Base-by-base conservation (phyloP, 495 filamentous ascomycete genomes). In the Penicillium turbatum region DNA sequence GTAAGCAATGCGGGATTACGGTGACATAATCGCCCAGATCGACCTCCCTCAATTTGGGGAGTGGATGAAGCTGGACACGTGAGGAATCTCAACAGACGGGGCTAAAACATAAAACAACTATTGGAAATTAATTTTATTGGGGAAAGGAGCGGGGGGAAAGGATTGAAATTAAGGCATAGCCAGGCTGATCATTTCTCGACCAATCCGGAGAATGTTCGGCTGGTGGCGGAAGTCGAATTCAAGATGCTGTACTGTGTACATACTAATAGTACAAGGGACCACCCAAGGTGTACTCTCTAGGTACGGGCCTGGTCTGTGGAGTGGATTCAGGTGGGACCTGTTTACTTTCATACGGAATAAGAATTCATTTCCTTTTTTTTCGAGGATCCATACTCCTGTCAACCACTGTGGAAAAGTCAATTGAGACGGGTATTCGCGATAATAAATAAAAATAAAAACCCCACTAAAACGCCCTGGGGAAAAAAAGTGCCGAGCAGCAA, bases 381-480 rank as follows among this genome's bases (percentile, higher is more conserved):
- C 13, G 19, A 34, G 30, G 27, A 17, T 21, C 15, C 43, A 26
- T 30, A 34, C 6, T 17, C 27, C 30, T 36, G 47, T 31, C 16
- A 26, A 49, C 30, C 26, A 30, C 45, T 3, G n/a, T 32, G 5
- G 21, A 30, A 41, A 17, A n/a, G 16, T 36, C 32, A 51, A 42
- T 32, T 8, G 35, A 35, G 39, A 51, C 49, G 49, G 49, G 49
- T 51, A 51, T 51, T 29, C 49, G 49, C 49, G n/a, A 51, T 51
- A 31, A 50, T 30, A 26, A 36, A 51, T 42, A 51, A 27, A 32
- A 32, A 41, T 24, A 41, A 43, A 51, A 27, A n/a, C 37, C 49
- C 30, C 48, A 36, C 48, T 34, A 51, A 16, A 34, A 21, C 45
- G 17, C 27, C 42, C 10, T 48, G 32, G 21, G 21, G 4, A 9